Evolutionary conservation across 164 flowering plant species (phyloP), one percentile per base, ranked within the genome.

Genomic region (Santalum album): DNA sequence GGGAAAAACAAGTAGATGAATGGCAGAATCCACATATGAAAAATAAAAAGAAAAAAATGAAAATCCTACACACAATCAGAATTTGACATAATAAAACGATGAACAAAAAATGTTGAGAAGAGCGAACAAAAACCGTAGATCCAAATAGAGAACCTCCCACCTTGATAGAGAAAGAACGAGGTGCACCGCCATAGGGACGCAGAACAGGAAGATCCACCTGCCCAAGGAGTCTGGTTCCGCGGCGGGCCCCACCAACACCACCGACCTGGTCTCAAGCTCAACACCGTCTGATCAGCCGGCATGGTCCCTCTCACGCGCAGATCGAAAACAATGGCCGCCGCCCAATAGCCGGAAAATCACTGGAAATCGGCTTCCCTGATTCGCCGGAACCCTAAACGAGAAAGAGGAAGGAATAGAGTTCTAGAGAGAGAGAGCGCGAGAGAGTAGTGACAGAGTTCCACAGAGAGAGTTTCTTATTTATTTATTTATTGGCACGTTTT

Each of bases 221-320:
- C 24, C 72, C 80, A 51, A 78, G 61, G 51, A 79, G 60, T 70
- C 84, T 72, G 51, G 73, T 65, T 21, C 80, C 81, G 54, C 84
- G 75, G 49, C 57, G 65, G 24, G 79, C 85, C 45, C 96, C 96
- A 66, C 92, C 89, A n/a, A n/a, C n/a, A n/a, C n/a, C n/a, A n/a
- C n/a, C n/a, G n/a, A 71, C 95, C 92, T 64, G 97, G 97, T 67
- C 97, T 78, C 74, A 90, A 85, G 73, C 90, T 90, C 69, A 90
- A 34, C 52, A 76, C 84, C 64, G 95, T 72, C 74, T 80, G 95
- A 81, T 90, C 96, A 80, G 87, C 83, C 75, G 81, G 88, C 97
- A 89, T 89, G 78, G 21, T 45, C 14, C 68, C 87, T 79, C 78
- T 4, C 34, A 29, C 34, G 9, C 34, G 34, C 34, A 29, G 34